Base-by-base conservation (phyloP, 1,284 basidiomycete genomes). In the Heterobasidion parviporum region DNA sequence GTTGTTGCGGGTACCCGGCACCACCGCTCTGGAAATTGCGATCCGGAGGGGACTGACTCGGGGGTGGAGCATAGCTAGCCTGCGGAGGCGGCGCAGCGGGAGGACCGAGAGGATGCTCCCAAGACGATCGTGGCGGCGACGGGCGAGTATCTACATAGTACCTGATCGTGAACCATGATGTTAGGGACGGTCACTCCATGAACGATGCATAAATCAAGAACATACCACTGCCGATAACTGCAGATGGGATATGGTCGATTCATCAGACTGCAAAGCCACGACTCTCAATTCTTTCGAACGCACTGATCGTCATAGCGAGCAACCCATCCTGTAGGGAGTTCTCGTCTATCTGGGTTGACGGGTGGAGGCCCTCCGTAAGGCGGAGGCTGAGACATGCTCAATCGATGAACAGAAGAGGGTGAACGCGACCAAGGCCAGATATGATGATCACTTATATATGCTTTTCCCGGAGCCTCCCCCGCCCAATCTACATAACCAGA, bases 181-280 rank as follows among this genome's bases (percentile, higher is more conserved):
- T 34, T 36, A 12, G 9, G 10, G 14, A 16, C 32, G 26, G 26
- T 9, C 36, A 38, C 44, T 32, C 10, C 38, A 8, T 10, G 14
- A 50, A 49, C 18, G 8, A 54, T 10, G 47, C 18, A 45, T 12
- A 50, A 36, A 35, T 33, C 14, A 14, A 20, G 16, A 8, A 68
- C 78, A 53, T 60, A 87, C 87, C 87, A 89, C 59, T 82, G 68
- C 56, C 77, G 79, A 65, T 89, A 88, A 57, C 86, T 89, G 65
- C 33, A 26, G 36, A 33, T 53, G 16, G 3, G 20, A 56, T 52
- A 45, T 52, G 50, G 60, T 61, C 45, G 46, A 59, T 54, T 26
- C 56, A 57, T 64, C 61, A 63, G 55, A 60, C 50, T 35, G 33
- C 60, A 59, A 55, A 44, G 59, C 18, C 26, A 36, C 3, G 9